Evolutionary conservation across 2,329 filamentous ascomycete species (phyloP).

Genomic region (Fusarium longipes): DNA sequence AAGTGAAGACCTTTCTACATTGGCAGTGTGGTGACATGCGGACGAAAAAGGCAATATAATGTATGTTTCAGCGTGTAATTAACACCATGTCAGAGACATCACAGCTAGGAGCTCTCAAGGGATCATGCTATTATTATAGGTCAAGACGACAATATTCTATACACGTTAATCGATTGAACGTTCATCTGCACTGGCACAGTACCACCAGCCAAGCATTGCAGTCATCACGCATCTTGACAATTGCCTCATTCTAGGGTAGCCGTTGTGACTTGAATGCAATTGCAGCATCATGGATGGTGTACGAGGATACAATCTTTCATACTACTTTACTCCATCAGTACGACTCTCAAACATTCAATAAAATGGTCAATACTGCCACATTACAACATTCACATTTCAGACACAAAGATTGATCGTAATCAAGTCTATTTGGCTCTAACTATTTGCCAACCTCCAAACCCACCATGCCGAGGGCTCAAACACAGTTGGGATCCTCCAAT

Average conservation of each 20-base stretch:
- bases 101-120: too few species aligned
- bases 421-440: slow-evolving; percentile 52
- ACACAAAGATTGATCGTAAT: slow-evolving; percentile 40
- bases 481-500: slow-evolving; percentile 51
- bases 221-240: neutral
- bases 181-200: neutral
- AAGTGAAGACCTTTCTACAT: neutral
- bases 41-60: neutral
- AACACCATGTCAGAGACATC: too few species aligned
- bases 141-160: too few species aligned
- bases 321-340: too few species aligned
- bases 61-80: too few species aligned
- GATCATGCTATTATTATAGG: too few species aligned
- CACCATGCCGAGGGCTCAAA: slow-evolving; percentile 43
- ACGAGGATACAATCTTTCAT: too few species aligned
- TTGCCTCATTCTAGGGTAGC: neutral
- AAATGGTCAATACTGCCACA: neutral
- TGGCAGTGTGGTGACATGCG: neutral
- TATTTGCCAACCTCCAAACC: slow-evolving; percentile 48
- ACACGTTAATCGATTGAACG: neutral
- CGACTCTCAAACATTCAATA: too few species aligned
- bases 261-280: neutral
- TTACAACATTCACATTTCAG: neutral
- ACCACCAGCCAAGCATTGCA: neutral
- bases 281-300: too few species aligned